These are phyloP conservation scores for Cutaneotrichosporon dermatis DNA, from an alignment of 1,284 basidiomycete species.

Conservation along the genomic window DNA sequence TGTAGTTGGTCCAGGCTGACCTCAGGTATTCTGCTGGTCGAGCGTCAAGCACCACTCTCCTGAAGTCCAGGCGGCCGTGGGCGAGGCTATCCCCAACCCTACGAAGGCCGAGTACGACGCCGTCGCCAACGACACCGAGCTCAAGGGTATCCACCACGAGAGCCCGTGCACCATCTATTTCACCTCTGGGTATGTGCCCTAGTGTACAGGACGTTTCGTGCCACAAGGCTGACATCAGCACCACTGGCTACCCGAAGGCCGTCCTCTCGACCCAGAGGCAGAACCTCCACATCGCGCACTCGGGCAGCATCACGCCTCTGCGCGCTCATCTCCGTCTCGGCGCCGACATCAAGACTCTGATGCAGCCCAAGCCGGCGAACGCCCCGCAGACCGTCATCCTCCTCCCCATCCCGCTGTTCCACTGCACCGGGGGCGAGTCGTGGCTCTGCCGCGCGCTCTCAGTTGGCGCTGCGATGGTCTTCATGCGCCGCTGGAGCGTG, in stretches of 20 bases:
- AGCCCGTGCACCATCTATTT: constrained; percentile 38
- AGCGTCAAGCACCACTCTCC: neutral
- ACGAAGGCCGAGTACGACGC: neutral
- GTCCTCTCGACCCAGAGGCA: constrained; percentile 37
- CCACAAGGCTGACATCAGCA: neutral
- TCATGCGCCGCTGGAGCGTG: constrained; percentile 36
- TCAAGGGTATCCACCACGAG: neutral
- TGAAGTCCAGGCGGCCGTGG: neutral
- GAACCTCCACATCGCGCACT: constrained; percentile 12
- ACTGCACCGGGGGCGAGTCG: constrained; percentile 44
- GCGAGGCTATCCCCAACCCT: neutral
- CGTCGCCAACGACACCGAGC: constrained; percentile 8
- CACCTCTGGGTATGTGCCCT: constrained; percentile 15
- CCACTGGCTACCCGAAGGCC: constrained; percentile 31
- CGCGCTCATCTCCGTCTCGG: constrained; percentile 35
- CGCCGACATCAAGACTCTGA: constrained; percentile 15
- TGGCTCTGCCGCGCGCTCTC: constrained; percentile 38
- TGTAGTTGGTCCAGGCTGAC: neutral
- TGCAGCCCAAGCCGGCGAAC: neutral
- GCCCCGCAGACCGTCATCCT: constrained; percentile 29
- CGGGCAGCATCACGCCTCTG: constrained; percentile 21
- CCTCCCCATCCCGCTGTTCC: constrained; percentile 40
- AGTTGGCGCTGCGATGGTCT: constrained; percentile 32
- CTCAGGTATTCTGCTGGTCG: neutral
- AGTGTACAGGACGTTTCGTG: no score